Base-by-base conservation (phyloP, 2,329 filamentous ascomycete species). In the Westerdykella aurantiaca region DNA sequence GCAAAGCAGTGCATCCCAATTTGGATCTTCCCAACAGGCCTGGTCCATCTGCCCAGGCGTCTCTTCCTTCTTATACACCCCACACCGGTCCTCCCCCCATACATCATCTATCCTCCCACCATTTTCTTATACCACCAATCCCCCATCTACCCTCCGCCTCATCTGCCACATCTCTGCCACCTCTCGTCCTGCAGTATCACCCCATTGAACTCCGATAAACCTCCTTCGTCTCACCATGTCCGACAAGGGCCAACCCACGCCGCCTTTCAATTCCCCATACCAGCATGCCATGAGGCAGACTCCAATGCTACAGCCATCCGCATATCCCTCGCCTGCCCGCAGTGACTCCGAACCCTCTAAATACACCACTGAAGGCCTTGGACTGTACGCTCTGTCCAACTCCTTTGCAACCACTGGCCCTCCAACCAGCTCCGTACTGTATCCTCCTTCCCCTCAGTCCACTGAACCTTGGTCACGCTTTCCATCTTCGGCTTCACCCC, bases 211-310 rank as follows among this genome's bases (percentile, higher is more conserved):
- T 14, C 17, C 17, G 33, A 29, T 29, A 29, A 9, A 29, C 25
- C 25, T 35, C 17, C 33, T 13, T 50, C 51, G 48, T 48, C 47
- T 43, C 49, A 55, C 46, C 44, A 55, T 62, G 56, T 49, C 49
- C 33, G 31, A 58, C 61, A 35, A 18, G 40, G 43, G 57, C 29
- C 60, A 59, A 31, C 54, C 56, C 25, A 62, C 58, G 37, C 58
- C 66, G 48, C 57, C 61, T 31, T 62, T 63, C 53, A 63, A 64
- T 41, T 64, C 64, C 31, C 63, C 61, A 33, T 65, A 64, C 44
- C 62, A 66, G 40, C 58, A 61, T 47, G 47, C 52, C 31, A 51
- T 61, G 38, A 56, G 51, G 41, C 38, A 51, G 13, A 43, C 46
- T 16, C 48, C 60, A 14, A 41, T 66, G 34, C 47, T 61, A 17